Conservation (phyloP, 1,284 basidiomycete genomes). For the Trichosporon sp. region DNA sequence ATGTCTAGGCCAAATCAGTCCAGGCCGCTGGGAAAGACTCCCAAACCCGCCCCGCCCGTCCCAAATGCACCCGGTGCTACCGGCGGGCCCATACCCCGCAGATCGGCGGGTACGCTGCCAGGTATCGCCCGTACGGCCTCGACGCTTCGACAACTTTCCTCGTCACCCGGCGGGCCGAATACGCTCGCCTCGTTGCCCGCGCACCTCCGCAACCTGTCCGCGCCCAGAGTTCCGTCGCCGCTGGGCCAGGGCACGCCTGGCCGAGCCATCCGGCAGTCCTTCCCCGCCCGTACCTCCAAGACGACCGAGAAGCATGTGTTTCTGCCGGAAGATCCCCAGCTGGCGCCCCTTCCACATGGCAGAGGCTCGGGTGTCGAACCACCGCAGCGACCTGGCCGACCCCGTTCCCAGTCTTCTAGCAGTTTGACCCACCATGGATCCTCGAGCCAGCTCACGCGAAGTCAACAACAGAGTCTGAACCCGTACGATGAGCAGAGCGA, state of each 20-base stretch:
- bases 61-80: background rate
- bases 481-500: slow-evolving; percentile 42
- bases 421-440: background rate
- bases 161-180: slow-evolving; percentile 10
- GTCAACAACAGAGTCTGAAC: background rate
- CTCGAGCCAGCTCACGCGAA: background rate
- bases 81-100: slow-evolving; percentile 22
- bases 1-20: slow-evolving; percentile 44
- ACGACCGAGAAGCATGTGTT: slow-evolving; percentile 87
- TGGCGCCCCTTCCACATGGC: slow-evolving; percentile 59
- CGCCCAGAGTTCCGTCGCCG: slow-evolving; percentile 46
- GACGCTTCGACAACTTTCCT: slow-evolving; percentile 38
- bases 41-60: slow-evolving; percentile 32
- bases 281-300: slow-evolving; percentile 75
- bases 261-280: slow-evolving; percentile 36
- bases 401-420: background rate
- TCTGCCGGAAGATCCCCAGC: slow-evolving; percentile 84
- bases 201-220: slow-evolving; percentile 43
- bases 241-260: slow-evolving; percentile 48
- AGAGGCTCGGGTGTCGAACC: background rate
- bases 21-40: slow-evolving; percentile 31
- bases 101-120: slow-evolving; percentile 36
- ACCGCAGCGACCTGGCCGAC: slow-evolving; percentile 36
- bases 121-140: slow-evolving; percentile 49
- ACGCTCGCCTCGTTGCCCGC: slow-evolving; percentile 40